These are phyloP conservation scores for Rhizophora mangle DNA, from an alignment of 345 rosid species.

Conservation along the genomic window DNA sequence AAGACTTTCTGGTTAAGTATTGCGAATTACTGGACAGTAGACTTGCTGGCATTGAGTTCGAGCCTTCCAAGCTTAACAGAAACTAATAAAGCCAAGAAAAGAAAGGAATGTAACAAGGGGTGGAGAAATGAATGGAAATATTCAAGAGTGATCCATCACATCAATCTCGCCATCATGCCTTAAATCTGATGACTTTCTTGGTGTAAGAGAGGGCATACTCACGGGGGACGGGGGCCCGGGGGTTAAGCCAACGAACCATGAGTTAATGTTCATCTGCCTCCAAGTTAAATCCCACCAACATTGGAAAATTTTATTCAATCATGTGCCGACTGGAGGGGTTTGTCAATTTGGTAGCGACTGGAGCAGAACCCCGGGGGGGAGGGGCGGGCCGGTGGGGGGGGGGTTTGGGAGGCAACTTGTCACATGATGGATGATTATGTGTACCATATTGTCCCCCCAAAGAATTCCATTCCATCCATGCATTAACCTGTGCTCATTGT, in stretches of 20 bases:
- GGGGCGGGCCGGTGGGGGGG: not conserved
- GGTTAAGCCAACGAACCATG: constrained; percentile 31
- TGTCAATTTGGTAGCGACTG: not conserved
- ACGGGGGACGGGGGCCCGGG: not conserved
- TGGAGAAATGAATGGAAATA: not conserved
- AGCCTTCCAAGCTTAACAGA: constrained; percentile 11
- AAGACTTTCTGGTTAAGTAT: too few relatives aligned
- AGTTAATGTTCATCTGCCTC: constrained; percentile 7
- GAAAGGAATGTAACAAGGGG: constrained; percentile 35
- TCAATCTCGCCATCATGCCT: not conserved
- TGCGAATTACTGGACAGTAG: too few relatives aligned
- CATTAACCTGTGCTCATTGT: not conserved
- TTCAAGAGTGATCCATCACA: constrained; percentile 27
- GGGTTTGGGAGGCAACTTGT: too few relatives aligned
- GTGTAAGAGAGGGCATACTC: constrained; percentile 5
- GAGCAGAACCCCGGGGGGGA: not conserved
- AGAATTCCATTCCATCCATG: too few relatives aligned
- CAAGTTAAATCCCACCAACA: not conserved
- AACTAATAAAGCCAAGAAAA: constrained; percentile 28
- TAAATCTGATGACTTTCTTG: constrained; percentile 7
- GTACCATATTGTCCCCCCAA: too few relatives aligned
- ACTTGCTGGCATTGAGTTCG: not conserved
- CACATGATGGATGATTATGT: not conserved
- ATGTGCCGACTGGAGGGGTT: not conserved
- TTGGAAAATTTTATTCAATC: not conserved